Conservation (phyloP, 176 grass and related monocot genomes). For the Chrysopogon serrulatus region DNA sequence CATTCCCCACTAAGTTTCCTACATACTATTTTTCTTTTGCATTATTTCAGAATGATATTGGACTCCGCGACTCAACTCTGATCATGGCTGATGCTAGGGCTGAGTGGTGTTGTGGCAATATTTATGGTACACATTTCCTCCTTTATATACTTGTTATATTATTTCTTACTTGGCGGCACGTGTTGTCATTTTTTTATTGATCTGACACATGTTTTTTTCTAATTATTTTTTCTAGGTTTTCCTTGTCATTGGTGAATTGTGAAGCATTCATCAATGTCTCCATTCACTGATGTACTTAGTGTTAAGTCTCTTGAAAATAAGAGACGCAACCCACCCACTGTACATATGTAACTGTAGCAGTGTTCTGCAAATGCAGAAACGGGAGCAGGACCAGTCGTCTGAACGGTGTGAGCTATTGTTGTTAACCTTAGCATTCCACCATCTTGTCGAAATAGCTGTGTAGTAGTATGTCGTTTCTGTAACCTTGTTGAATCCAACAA, state of each 20-base stretch:
- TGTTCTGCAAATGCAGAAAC: conserved; percentile 75
- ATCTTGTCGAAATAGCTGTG: neutral
- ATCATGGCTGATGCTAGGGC: conserved; percentile 45
- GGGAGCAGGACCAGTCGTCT: conserved; percentile 15
- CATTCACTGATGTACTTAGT: conserved; percentile 12
- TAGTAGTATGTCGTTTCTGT: conserved; percentile 2
- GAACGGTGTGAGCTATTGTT: conserved; percentile 20
- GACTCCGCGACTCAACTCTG: conserved; percentile 3
- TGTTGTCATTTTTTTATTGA: neutral
- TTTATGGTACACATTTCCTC: conserved; percentile 13
- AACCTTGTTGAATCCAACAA: neutral
- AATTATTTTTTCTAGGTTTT: conserved; percentile 17
- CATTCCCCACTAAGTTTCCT: neutral
- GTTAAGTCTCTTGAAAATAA: conserved; percentile 35
- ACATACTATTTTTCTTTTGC: neutral
- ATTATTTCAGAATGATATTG: neutral
- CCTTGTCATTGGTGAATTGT: conserved; percentile 3
- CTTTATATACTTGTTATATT: neutral
- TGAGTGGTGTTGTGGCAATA: conserved; percentile 32
- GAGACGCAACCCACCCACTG: conserved; percentile 37
- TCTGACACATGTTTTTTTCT: conserved; percentile 23
- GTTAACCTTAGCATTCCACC: conserved; percentile 4
- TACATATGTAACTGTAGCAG: conserved; percentile 58
- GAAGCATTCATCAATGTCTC: conserved; percentile 15
- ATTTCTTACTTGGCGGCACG: neutral